Evolutionary conservation across 2,329 filamentous ascomycete species (phyloP).

Genomic region (Domatiomyces globalis): DNA sequence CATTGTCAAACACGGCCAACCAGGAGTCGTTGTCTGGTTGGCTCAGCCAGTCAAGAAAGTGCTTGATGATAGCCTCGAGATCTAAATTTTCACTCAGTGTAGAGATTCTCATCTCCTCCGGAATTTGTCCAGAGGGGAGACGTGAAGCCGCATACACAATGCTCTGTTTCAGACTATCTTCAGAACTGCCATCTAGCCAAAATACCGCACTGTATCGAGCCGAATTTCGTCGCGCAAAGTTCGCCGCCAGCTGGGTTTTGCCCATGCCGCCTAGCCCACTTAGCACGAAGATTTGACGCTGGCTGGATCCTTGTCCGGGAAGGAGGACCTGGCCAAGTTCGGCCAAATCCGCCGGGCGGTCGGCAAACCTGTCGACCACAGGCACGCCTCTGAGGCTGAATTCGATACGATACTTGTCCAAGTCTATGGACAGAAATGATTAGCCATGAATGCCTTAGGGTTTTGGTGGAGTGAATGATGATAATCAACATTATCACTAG

Average conservation of each 20-base stretch:
- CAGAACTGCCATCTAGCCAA: constrained; percentile 26
- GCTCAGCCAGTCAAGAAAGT: neutral
- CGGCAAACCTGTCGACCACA: constrained; percentile 2
- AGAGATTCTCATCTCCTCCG: neutral
- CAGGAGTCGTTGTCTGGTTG: constrained; percentile 12
- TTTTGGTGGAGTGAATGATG: too few species aligned
- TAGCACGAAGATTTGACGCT: constrained; percentile 18
- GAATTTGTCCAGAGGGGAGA: neutral
- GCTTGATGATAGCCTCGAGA: neutral
- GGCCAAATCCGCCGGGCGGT: constrained; percentile 1
- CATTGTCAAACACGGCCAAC: constrained; percentile 22
- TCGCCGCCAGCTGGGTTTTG: constrained; percentile 30
- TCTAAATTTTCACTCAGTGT: constrained; percentile 5
- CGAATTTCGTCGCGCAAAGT: constrained; percentile 24
- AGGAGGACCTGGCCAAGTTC: neutral
- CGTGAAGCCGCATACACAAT: neutral
- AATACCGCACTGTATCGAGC: constrained; percentile 27
- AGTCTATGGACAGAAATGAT: neutral
- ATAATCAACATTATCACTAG: too few species aligned
- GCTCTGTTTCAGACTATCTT: neutral
- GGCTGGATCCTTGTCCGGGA: constrained; percentile 1
- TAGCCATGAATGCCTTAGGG: neutral
- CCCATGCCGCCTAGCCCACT: constrained; percentile 33
- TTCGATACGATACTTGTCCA: constrained; percentile 1
- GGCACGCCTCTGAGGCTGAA: constrained; percentile 3